These are phyloP conservation scores for Coemansia sp. DNA, from an alignment of 192 early-diverging fungal genomes.

Conservation along the genomic window DNA sequence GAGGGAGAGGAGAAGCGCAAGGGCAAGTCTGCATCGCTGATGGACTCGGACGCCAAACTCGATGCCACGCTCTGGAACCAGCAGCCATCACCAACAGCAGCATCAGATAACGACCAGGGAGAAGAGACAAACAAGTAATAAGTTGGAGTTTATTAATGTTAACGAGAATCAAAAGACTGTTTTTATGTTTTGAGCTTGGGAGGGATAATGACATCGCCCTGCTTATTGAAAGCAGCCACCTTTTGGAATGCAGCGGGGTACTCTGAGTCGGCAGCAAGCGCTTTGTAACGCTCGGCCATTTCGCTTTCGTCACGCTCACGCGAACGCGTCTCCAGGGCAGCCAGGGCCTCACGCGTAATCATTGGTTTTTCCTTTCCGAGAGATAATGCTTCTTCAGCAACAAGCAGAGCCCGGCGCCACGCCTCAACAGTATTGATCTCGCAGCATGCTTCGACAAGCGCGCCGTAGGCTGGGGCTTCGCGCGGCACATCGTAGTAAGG, in stretches of 20 bases:
- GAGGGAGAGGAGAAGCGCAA: neutral
- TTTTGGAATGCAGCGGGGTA: neutral
- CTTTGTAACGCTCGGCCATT: conserved; percentile 45
- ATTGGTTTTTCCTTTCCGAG: conserved; percentile 2
- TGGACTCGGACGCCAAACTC: conserved; percentile 35
- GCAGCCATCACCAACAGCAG: neutral
- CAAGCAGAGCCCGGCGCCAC: conserved; percentile 44
- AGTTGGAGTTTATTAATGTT: no score
- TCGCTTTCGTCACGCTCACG: conserved; percentile 20
- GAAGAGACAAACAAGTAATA: no score
- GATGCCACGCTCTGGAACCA: conserved; percentile 22
- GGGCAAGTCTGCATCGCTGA: conserved; percentile 23
- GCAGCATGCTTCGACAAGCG: conserved; percentile 46
- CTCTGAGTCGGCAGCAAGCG: conserved; percentile 9
- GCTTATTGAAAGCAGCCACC: conserved; percentile 14
- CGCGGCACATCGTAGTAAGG: conserved; percentile 30
- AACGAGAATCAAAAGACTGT: no score
- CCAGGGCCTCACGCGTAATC: conserved; percentile 42
- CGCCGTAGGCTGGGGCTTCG: conserved; percentile 39
- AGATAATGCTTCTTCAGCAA: conserved; percentile 34
- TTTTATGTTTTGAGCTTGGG: neutral
- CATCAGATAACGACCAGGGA: neutral
- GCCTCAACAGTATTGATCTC: conserved; percentile 32
- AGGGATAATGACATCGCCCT: conserved; percentile 11
- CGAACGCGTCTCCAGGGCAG: conserved; percentile 28